Evolutionary conservation across 306 rosid species (phyloP), one percentile per base, ranked within the genome.

Genomic region (Neltuma alba): DNA sequence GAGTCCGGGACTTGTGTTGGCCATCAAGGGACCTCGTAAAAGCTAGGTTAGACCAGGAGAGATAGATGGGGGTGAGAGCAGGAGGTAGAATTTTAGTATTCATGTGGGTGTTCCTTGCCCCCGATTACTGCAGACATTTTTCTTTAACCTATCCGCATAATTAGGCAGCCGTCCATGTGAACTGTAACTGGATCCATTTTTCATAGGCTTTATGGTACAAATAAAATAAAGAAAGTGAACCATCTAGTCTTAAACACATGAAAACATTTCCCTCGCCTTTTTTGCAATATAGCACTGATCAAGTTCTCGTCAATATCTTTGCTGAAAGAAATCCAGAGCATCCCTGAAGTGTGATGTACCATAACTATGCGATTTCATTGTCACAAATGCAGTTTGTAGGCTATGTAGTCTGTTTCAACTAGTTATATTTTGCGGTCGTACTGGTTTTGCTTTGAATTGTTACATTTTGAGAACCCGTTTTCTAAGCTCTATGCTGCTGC

Each of bases 141-240:
- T 31, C 21, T 62, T 54, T 14, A 9, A 54, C 21, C 30, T n/a
- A 20, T 60, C 79, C 44, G 72, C 62, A 44, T 16, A 40, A 42
- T 44, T 42, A 28, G 16, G 5, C 7, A 45, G 70, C 23, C 63
- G 41, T 45, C 48, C 72, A 62, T 75, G 80, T 75, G 14, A 70
- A 37, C 23, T 62, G 71, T 27, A 50, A 62, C 27, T 47, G 28
- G 40, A 48, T 61, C 69, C 45, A 15, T 33, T 45, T 69, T 27
- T 30, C 45, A 18, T 20, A 27, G 18, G 34, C 64, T 58, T 7
- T 58, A 10, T 7, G 4, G 11, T 12, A 3, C 36, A 25, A 11
- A 27, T 58, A 18, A 12, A 25, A 11, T 25, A n/a, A n/a, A n/a
- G n/a, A 58, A 58, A 27, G 64, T 57, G 18, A 4, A 25, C 31